Conservation (phyloP, 2,329 filamentous ascomycete species). For the Alternaria sp. region DNA sequence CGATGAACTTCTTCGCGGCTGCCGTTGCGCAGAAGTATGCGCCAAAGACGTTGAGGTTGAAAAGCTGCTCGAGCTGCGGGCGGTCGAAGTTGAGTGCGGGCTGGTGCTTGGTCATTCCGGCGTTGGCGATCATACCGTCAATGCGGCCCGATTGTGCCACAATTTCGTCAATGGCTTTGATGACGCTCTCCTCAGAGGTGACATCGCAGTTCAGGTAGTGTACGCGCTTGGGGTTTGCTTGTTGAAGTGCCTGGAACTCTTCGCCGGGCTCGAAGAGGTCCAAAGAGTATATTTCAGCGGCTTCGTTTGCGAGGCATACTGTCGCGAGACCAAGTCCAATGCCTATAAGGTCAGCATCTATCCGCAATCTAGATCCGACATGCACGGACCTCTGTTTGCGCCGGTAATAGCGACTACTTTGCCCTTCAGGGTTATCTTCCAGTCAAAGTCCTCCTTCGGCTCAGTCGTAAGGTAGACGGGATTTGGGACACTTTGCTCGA, state of each 20-base stretch:
- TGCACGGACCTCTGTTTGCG: slow-evolving; percentile 17
- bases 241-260: slow-evolving; percentile 53
- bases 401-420: slow-evolving; percentile 49
- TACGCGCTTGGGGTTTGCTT: slow-evolving; percentile 52
- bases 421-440: slow-evolving; percentile 54
- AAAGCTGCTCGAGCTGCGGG: slow-evolving; percentile 57
- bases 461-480: slow-evolving; percentile 51
- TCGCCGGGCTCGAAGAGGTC: slow-evolving; percentile 57
- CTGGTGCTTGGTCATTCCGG: slow-evolving; percentile 61
- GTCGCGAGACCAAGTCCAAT: slow-evolving; percentile 55
- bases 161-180: slow-evolving; percentile 55
- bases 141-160: slow-evolving; percentile 55
- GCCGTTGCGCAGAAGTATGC: slow-evolving; percentile 56
- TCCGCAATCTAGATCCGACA: slow-evolving; percentile 40
- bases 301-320: slow-evolving; percentile 56
- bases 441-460: slow-evolving; percentile 54
- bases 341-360: slow-evolving; percentile 3
- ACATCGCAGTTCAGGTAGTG: slow-evolving; percentile 58
- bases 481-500: slow-evolving; percentile 35
- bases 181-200: slow-evolving; percentile 56
- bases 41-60: slow-evolving; percentile 58
- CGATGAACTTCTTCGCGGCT: slow-evolving; percentile 55
- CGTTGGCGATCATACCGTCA: slow-evolving; percentile 62
- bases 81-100: slow-evolving; percentile 59
- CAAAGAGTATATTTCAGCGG: slow-evolving; percentile 57